A percentile compares a stretch with the other conserved stretches of the same genome.
These are phyloP conservation scores for Penicillium crustosum DNA, from an alignment of 2,329 filamentous ascomycete species.

Conservation along the genomic window DNA sequence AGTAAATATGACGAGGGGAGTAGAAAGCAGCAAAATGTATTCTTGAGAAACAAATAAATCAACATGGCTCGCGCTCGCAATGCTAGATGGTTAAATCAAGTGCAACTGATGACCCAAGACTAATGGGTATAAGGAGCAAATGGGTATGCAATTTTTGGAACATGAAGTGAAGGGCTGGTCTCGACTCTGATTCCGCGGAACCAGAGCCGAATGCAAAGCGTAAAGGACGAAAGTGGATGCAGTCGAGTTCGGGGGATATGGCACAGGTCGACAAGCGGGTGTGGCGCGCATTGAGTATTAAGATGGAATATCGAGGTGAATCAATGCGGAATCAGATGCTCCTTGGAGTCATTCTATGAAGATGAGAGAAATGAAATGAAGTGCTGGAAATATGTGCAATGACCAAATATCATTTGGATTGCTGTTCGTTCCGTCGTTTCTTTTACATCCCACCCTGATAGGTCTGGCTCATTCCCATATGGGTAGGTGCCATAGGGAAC, in stretches of 20 bases:
- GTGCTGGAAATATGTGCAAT: slow-evolving; percentile 24
- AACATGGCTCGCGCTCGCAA: slow-evolving; percentile 49
- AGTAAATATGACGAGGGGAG: slow-evolving; percentile 12
- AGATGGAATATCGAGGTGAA: slow-evolving; percentile 13
- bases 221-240: slow-evolving; percentile 14
- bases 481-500: slow-evolving; percentile 31
- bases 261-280: slow-evolving; percentile 17
- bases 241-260: slow-evolving; percentile 16
- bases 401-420: slow-evolving; percentile 19
- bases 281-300: slow-evolving; percentile 17
- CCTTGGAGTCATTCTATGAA: slow-evolving; percentile 16
- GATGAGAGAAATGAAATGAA: slow-evolving; percentile 17
- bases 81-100: slow-evolving; percentile 44
- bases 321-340: slow-evolving; percentile 19
- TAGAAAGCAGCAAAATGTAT: slow-evolving; percentile 19
- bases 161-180: slow-evolving; percentile 25
- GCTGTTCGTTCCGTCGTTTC: slow-evolving; percentile 15
- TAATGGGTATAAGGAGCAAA: slow-evolving; percentile 32
- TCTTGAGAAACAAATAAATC: slow-evolving; percentile 24
- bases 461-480: slow-evolving; percentile 37
- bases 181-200: slow-evolving; percentile 21
- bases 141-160: slow-evolving; percentile 39
- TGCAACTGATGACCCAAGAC: slow-evolving; percentile 36
- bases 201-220: slow-evolving; percentile 26
- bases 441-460: slow-evolving; percentile 29